Base-by-base conservation (phyloP, 805 yeast genomes). In the Saturnispora gosingensis region DNA sequence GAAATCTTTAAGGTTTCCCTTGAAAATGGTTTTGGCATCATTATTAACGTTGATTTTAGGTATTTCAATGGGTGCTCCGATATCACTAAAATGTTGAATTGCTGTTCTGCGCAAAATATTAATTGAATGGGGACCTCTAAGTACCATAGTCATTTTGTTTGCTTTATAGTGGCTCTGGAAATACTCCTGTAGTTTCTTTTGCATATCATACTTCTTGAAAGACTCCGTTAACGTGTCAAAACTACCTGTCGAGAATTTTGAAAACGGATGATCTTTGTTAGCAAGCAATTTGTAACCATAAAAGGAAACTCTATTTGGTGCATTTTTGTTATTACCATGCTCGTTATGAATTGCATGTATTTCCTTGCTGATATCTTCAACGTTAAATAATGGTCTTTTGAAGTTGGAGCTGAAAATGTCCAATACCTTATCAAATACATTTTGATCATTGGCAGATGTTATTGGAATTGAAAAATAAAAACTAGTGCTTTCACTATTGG, bases 41-140 rank as follows among this genome's bases (percentile, higher is more conserved):
- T 22, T 22, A 18, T 22, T 48, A 13, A 39, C 28, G 3, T 44
- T 46, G 42, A 30, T 6, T 42, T 24, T 5, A 35, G 7, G 11
- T 22, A 34, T 18, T 45, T 40, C n/a, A 18, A 20, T 8, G 39
- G 48, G 9, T 25, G 42, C n/a, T 8, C 52, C 55, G 9, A 78
- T 59, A 32, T 62, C 67, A 16, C 69, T 61, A 58, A 82, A 83
- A 50, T 71, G 61, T 1, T 66, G 43, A 1, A 71, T 40, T 0
- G 81, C 82, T 16, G 80, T 53, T 57, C 78, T 83, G 43, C 76
- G 77, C 35, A 85, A 61, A 25, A 68, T 64, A 56, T 81, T 81
- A 34, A 83, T 56, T 0, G 90, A 80, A 52, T 82, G 85, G 0
- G 89, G 82, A 0, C 90, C 84, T 57, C 77, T 72, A 5, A 85